Conservation (phyloP, 306 rosid species). For the Astragalus membranaceus region DNA sequence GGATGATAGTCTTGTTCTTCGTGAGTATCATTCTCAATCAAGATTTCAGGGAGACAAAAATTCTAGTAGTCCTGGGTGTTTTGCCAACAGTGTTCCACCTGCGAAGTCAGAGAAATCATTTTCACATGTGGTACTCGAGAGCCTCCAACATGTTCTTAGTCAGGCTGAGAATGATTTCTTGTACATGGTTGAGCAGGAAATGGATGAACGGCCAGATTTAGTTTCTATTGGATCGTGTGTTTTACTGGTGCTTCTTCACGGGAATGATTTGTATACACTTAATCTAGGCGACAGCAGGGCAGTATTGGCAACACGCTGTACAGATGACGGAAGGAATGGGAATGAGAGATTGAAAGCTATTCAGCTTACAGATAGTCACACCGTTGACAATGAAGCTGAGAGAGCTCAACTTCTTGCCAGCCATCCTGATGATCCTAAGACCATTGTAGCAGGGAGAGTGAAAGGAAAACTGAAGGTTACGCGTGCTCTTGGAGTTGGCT, state of each 20-base stretch:
- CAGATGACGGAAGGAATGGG: constrained; percentile 16
- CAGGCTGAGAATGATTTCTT: constrained; percentile 90
- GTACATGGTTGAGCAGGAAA: constrained; percentile 96
- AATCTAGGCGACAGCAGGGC: constrained; percentile 95
- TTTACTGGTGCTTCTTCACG: constrained; percentile 77
- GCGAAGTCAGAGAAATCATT: constrained; percentile 36
- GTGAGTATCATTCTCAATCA: constrained; percentile 20
- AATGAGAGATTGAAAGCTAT: constrained; percentile 52
- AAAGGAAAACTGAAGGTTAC: constrained; percentile 96
- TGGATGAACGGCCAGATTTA: constrained; percentile 96
- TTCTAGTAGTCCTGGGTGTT: not conserved
- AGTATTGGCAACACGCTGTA: constrained; percentile 54
- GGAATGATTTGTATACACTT: constrained; percentile 78
- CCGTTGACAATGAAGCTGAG: constrained; percentile 75
- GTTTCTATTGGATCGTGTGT: constrained; percentile 96
- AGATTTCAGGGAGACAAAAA: constrained; percentile 3
- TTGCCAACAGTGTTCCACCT: constrained; percentile 7
- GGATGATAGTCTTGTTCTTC: constrained; percentile 25
- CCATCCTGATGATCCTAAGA: constrained; percentile 83
- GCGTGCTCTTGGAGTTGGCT: constrained; percentile 97
- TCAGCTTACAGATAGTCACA: constrained; percentile 85
- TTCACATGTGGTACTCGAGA: constrained; percentile 58
- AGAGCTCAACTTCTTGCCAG: constrained; percentile 48
- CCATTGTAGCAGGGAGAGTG: constrained; percentile 65
- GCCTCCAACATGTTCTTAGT: constrained; percentile 67